These are phyloP conservation scores for Apiotrichum gamsii DNA, from an alignment of 1,284 basidiomycete genomes.

Conservation along the genomic window DNA sequence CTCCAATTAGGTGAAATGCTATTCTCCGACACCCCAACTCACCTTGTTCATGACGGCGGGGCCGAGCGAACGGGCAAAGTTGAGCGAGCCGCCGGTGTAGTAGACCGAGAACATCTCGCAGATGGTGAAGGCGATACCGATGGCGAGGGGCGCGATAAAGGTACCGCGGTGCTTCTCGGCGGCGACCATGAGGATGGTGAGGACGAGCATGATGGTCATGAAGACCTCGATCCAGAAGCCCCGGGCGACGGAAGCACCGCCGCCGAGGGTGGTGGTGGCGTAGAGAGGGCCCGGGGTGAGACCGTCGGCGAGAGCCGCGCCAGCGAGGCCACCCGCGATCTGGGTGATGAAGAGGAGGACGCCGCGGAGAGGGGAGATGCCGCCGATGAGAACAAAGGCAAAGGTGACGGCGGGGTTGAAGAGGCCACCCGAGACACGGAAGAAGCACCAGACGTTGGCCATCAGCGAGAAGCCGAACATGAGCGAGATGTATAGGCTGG, in stretches of 20 bases:
- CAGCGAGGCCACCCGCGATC: constrained; percentile 49
- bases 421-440: constrained; percentile 46
- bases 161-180: constrained; percentile 52
- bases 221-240: constrained; percentile 49
- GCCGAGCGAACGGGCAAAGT: constrained; percentile 46
- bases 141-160: constrained; percentile 52
- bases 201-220: constrained; percentile 47
- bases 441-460: constrained; percentile 50
- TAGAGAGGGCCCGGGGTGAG: constrained; percentile 43
- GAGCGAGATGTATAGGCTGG: constrained; percentile 49
- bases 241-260: constrained; percentile 33
- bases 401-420: constrained; percentile 51
- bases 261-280: constrained; percentile 44
- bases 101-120: constrained; percentile 49
- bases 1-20: too few species aligned
- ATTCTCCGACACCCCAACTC: neutral
- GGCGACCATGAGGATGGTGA: constrained; percentile 49
- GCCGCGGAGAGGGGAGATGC: constrained; percentile 45
- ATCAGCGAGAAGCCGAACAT: constrained; percentile 50
- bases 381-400: constrained; percentile 48
- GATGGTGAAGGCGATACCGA: constrained; percentile 50
- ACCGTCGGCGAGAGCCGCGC: constrained; percentile 45
- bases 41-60: constrained; percentile 38
- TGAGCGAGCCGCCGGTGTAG: constrained; percentile 47
- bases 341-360: constrained; percentile 46